A percentile compares a stretch with the other conserved stretches of the same genome.
phyloP scores from a whole-genome alignment of 495 filamentous ascomycete species.

The Aspergillus ellipticus region DNA sequence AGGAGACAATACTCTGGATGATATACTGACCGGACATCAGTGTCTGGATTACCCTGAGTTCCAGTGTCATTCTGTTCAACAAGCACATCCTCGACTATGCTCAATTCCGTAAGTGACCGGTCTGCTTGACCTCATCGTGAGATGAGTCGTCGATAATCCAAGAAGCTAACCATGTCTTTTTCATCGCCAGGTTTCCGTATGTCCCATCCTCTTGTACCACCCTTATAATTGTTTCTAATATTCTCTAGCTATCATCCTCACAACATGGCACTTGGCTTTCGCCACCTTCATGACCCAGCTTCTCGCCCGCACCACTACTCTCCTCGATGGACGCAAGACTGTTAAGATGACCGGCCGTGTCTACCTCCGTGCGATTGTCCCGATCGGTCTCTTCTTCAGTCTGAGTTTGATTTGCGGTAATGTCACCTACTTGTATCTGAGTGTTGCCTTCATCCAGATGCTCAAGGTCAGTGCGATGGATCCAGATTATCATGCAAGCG shows the following conservation, averaged over 20 bases:
- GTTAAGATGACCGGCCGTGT: conserved; percentile 93
- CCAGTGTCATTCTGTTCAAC: conserved; percentile 96
- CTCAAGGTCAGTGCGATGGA: conserved; percentile 63
- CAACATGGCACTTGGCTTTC: conserved; percentile 88
- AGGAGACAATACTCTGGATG: neutral
- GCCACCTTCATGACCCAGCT: conserved; percentile 89
- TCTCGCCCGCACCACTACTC: conserved; percentile 75
- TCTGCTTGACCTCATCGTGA: neutral
- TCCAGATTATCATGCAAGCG: neutral
- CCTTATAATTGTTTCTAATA: conserved; percentile 11
- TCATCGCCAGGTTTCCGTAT: conserved; percentile 38
- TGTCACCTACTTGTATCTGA: conserved; percentile 86
- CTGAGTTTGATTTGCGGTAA: conserved; percentile 93
- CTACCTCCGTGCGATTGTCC: conserved; percentile 86
- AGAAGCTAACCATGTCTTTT: neutral
- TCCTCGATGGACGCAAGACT: conserved; percentile 84
- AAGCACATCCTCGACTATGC: conserved; percentile 89
- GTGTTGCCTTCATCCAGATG: conserved; percentile 97
- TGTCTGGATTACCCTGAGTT: conserved; percentile 87
- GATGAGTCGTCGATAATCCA: neutral
- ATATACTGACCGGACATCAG: conserved; percentile 45
- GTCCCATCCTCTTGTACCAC: conserved; percentile 14
- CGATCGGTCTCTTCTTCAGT: conserved; percentile 90
- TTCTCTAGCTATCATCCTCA: conserved; percentile 62
- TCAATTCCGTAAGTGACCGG: conserved; percentile 74